Conservation (phyloP, 164 flowering plant genomes). For the Kalanchoe fedtschenkoi region DNA sequence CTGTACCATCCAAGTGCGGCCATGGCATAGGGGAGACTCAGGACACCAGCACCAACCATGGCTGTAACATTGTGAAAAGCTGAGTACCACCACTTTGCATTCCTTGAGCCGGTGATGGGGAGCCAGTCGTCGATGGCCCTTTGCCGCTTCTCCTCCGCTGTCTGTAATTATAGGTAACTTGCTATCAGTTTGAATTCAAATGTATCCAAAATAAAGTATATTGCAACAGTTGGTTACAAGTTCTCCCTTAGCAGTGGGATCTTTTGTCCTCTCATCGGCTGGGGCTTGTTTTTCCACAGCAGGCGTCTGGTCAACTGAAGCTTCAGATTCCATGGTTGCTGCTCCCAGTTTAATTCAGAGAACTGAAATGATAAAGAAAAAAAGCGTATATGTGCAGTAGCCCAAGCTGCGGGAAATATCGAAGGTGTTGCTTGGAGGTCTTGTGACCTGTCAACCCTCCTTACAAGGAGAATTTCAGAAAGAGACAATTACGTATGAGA, state of each 20-base stretch:
- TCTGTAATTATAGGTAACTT: background rate
- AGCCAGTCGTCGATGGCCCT: slow-evolving; percentile 6
- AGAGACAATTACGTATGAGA: no score
- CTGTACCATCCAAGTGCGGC: slow-evolving; percentile 7
- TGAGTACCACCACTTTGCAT: slow-evolving; percentile 7
- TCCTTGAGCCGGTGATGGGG: slow-evolving; percentile 2
- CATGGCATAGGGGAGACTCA: slow-evolving; percentile 7
- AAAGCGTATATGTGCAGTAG: background rate
- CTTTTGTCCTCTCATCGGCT: background rate
- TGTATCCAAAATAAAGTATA: background rate
- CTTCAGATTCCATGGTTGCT: background rate
- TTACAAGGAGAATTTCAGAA: no score
- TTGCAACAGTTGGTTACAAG: background rate
- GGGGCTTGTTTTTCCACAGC: background rate
- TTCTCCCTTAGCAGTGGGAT: background rate
- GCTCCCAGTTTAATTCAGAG: background rate
- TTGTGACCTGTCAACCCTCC: no score
- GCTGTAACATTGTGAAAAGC: slow-evolving; percentile 8
- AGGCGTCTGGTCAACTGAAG: background rate
- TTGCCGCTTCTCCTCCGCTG: slow-evolving; percentile 3
- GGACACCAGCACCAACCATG: slow-evolving; percentile 6
- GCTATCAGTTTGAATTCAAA: background rate
- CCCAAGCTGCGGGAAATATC: background rate
- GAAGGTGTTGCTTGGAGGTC: background rate
- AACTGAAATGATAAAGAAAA: background rate